These are phyloP conservation scores for Fraxinus sp. DNA, from an alignment of 305 asterid species.

Conservation along the genomic window DNA sequence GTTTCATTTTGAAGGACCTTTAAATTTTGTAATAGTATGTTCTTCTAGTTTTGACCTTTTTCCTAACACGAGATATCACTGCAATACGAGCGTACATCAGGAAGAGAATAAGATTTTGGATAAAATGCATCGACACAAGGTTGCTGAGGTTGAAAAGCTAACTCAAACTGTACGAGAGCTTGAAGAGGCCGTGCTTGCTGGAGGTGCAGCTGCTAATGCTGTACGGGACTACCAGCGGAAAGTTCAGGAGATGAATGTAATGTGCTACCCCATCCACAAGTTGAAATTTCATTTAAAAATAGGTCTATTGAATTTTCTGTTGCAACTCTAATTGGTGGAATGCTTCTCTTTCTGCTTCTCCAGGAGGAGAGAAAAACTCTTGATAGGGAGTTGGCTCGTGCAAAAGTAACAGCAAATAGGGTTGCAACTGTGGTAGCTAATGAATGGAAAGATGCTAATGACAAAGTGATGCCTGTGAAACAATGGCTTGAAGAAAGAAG, in stretches of 20 bases:
- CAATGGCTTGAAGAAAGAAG: constrained; percentile 99
- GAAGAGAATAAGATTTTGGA: constrained; percentile 97
- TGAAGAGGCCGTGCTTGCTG: constrained; percentile 99
- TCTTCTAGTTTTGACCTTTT: background rate
- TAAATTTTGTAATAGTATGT: background rate
- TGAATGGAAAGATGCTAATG: constrained; percentile 98
- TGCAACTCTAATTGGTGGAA: constrained; percentile 15
- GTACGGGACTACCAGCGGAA: constrained; percentile 98
- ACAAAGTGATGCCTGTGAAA: constrained; percentile 98
- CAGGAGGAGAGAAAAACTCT: constrained; percentile 98
- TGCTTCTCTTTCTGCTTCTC: constrained; percentile 13
- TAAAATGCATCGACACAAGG: constrained; percentile 94
- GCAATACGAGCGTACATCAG: constrained; percentile 36
- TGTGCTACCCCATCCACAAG: constrained; percentile 17
- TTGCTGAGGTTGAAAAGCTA: constrained; percentile 98
- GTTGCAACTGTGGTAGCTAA: constrained; percentile 99
- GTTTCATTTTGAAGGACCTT: constrained; percentile 8
- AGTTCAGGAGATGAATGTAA: constrained; percentile 99
- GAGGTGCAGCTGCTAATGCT: constrained; percentile 99
- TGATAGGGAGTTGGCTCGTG: constrained; percentile 97
- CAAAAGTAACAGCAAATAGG: constrained; percentile 96
- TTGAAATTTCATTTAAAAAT: constrained; percentile 8
- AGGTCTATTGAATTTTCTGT: constrained; percentile 13
- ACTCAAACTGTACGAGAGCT: constrained; percentile 99
- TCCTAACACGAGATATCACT: constrained; percentile 2